These are phyloP conservation scores for Solanum peruvianum DNA, from an alignment of 257 asterid species.

Conservation along the genomic window DNA sequence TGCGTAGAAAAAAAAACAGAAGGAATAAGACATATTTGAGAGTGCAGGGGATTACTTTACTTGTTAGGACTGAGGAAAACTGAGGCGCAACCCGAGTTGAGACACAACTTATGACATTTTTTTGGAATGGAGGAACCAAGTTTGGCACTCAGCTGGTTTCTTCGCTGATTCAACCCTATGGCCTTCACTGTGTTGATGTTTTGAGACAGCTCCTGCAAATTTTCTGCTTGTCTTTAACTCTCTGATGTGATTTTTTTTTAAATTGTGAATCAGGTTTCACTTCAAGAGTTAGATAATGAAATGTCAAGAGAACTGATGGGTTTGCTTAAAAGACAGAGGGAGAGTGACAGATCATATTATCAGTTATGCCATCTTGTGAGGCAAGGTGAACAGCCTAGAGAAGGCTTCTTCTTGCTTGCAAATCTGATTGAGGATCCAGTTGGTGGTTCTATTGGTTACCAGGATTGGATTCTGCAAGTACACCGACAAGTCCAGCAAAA, in stretches of 20 bases:
- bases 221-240: not conserved
- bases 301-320: constrained; percentile 51
- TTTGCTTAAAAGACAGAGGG: constrained; percentile 39
- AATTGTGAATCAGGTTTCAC: constrained; percentile 35
- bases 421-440: constrained; percentile 62
- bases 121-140: not conserved
- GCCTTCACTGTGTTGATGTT: not conserved
- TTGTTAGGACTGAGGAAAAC: not conserved
- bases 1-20: not conserved
- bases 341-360: constrained; percentile 48
- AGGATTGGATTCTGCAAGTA: constrained; percentile 68
- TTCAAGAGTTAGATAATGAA: constrained; percentile 36
- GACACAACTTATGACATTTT: not conserved
- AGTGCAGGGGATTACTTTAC: not conserved
- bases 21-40: not conserved
- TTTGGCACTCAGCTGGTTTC: not conserved
- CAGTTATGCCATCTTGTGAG: constrained; percentile 63
- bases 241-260: not conserved
- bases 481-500: constrained; percentile 63
- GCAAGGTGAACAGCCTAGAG: constrained; percentile 85
- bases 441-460: constrained; percentile 56
- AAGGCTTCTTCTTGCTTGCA: constrained; percentile 42
- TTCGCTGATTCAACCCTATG: not conserved
- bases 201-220: not conserved
- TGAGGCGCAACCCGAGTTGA: not conserved